Base-by-base conservation (phyloP, 257 asterid genomes). In the Henckelia pumila region DNA sequence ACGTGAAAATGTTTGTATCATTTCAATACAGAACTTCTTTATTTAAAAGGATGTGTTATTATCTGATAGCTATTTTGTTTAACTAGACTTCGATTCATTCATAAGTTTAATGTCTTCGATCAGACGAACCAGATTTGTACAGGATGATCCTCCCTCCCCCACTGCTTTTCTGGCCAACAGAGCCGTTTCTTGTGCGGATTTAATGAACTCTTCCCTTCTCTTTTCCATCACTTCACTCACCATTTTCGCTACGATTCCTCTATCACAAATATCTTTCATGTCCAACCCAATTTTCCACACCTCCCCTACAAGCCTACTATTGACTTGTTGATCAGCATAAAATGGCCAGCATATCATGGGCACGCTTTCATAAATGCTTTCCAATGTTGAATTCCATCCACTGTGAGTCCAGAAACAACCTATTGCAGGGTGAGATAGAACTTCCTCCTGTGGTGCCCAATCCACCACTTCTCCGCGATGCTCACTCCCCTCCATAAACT, bases 361-460 rank as follows among this genome's bases (percentile, higher is more conserved):
- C n/a, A 77, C 75, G 0, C 77, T 77, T 64, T 72, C 81, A 19
- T 33, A 35, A 17, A 76, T 8, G 28, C 77, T 72, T 62, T 76
- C 77, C 49, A 76, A 47, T 0, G 76, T 71, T 2, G 80, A 76
- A 26, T 76, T 71, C 80, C 76, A 76, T 26, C 75, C 81, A 35
- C 68, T 23, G 56, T 71, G 77, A 17, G 81, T 76, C 64, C 72
- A 57, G 49, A 76, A 76, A 7, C 68, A 73, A 1, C 80, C 74
- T 5, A 63, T 50, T 2, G 80, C 77, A 4, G 77, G 71, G 66
- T 76, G 81, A 37, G 71, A 65, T 1, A 76, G 62, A 57, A 72
- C 77, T 50, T 76, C 68, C 49, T 76, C 71, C n/a, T 67, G 81
- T 40, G 81, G 81, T 2, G 81, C 77, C 81, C 81, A 72, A 56